These are phyloP conservation scores for Irpex lacteus DNA, from an alignment of 1,284 basidiomycete species.

Conservation along the genomic window DNA sequence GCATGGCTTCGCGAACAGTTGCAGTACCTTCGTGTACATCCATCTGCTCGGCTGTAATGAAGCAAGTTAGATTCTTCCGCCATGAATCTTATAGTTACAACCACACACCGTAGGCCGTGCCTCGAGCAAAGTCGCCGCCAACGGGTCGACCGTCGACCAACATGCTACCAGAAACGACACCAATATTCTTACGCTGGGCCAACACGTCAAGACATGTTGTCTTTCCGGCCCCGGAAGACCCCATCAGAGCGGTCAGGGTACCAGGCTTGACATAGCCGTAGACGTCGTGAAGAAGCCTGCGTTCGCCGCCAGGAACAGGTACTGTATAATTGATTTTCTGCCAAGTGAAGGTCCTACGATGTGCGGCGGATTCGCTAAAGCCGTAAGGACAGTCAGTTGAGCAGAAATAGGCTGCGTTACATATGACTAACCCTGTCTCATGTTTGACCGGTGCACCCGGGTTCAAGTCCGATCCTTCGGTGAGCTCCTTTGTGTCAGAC, in stretches of 20 bases:
- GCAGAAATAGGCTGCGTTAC: background rate
- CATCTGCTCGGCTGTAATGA: conserved; percentile 76
- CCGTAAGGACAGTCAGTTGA: conserved; percentile 2
- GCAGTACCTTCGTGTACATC: conserved; percentile 87
- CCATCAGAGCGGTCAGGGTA: conserved; percentile 76
- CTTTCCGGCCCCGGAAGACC: conserved; percentile 80
- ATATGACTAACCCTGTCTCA: conserved; percentile 16
- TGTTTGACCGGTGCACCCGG: conserved; percentile 25
- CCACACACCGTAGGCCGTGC: conserved; percentile 68
- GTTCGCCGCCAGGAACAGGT: conserved; percentile 66
- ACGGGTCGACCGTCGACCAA: conserved; percentile 79
- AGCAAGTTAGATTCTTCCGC: conserved; percentile 20
- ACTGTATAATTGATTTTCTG: conserved; percentile 72
- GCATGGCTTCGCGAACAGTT: conserved; percentile 86
- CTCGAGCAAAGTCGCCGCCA: conserved; percentile 74
- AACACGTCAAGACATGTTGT: conserved; percentile 87
- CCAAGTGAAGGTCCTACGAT: conserved; percentile 67
- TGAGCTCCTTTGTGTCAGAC: conserved; percentile 15
- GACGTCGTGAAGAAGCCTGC: conserved; percentile 80
- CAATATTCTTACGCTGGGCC: conserved; percentile 85
- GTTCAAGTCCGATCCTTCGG: conserved; percentile 22
- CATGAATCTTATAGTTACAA: background rate
- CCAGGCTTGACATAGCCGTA: conserved; percentile 86
- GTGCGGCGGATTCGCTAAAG: conserved; percentile 16
- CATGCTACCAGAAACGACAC: conserved; percentile 78